Evolutionary conservation across 805 yeast genomes (phyloP).

Genomic region (Wickerhamomyces ciferrii): DNA sequence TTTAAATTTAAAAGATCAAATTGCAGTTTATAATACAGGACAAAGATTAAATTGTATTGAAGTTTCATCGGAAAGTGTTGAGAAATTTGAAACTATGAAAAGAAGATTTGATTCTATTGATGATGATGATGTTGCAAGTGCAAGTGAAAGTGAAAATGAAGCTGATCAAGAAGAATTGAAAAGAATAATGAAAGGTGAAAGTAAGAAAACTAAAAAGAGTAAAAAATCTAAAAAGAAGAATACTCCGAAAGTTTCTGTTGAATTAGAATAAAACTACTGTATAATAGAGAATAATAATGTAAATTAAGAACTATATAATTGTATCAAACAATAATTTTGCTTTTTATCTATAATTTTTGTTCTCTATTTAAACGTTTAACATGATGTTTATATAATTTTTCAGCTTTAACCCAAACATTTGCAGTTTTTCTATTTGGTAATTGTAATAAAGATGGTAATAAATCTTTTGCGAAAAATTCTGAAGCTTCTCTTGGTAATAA

Average conservation of each 20-base stretch:
- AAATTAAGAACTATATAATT: neutral
- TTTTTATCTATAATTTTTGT: conserved; percentile 33
- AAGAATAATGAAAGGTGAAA: conserved; percentile 46
- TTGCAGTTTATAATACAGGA: conserved; percentile 86
- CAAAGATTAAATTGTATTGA: conserved; percentile 88
- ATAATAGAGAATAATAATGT: neutral
- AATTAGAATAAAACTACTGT: conserved; percentile 37
- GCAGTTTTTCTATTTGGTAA: conserved; percentile 78
- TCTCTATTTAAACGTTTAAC: conserved; percentile 61
- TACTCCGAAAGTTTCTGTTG: conserved; percentile 45
- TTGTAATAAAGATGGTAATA: conserved; percentile 83
- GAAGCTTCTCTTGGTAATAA: conserved; percentile 96
- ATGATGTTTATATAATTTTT: conserved; percentile 76
- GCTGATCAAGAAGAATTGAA: conserved; percentile 67
- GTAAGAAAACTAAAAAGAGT: conserved; percentile 30
- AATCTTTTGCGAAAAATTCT: conserved; percentile 81
- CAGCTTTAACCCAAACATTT: conserved; percentile 91
- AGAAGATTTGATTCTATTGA: conserved; percentile 38
- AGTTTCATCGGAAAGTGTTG: conserved; percentile 71
- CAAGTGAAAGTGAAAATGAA: conserved; percentile 69
- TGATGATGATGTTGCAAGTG: conserved; percentile 36
- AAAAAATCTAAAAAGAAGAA: conserved; percentile 32
- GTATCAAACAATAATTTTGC: neutral
- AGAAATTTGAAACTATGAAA: conserved; percentile 66
- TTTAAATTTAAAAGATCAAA: conserved; percentile 58